Base-by-base conservation (phyloP, 2,329 filamentous ascomycete genomes). In the Arachnomyces sp. region DNA sequence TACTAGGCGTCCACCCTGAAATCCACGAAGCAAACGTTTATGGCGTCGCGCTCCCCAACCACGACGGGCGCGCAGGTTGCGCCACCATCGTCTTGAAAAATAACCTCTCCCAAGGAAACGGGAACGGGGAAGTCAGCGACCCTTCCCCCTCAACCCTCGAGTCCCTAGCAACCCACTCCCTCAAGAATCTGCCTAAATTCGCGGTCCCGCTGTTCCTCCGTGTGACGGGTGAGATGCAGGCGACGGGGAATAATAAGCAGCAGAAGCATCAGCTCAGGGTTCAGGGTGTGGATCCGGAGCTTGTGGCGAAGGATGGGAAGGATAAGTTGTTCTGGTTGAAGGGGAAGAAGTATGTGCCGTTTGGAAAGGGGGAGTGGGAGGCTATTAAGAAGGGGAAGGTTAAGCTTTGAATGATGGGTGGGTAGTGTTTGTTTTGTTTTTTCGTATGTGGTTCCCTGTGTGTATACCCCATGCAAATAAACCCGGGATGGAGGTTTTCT, bases 201-300 rank as follows among this genome's bases (percentile, higher is more conserved):
- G 86, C 87, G 0, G 73, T 81, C 3, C 88, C 88, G 0, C 52
- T 92, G 1, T 94, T 94, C 63, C 58, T 94, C 35, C 72, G 88
- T 9, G 62, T 88, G 4, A 73, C 81, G 6, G 68, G 65, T 17
- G 71, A 74, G 17, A 72, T 77, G 49, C 77, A 82, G 53, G 72
- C 77, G 1, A 94, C 88, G 3, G 86, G 87, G 0, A 94, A 87
- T 35, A 84, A 87, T 54, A 94, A 94, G 70, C 84, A 93, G 66
- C 82, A 89, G 64, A 94, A 94, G 63, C 77, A 82, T 47, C 63
- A 68, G 0, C 59, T 94, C 47, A 71, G 85, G n/a, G 68, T 71
- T 2, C 74, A 89, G 46, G 87, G 88, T 1, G 84, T 90, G 0
- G 76, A 85, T 52, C 83, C 82, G 0, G 61, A 54, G 3, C 49